A percentile compares a stretch with the other conserved stretches of the same genome.
Conservation (phyloP, 768 basidiomycete species). For the Podaxis sp. region DNA sequence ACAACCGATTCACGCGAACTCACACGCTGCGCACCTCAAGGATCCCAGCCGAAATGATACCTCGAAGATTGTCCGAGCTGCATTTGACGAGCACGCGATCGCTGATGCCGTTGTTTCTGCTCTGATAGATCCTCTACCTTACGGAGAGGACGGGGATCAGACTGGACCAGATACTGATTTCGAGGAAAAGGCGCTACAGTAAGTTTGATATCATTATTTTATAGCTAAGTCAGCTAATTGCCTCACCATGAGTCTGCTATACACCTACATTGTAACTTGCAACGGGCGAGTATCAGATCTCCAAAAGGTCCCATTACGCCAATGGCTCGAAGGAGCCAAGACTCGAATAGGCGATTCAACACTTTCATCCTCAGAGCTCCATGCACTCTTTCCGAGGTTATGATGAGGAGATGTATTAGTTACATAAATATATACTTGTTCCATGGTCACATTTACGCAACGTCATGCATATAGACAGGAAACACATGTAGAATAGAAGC, state of each 20-base stretch:
- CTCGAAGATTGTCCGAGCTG: constrained; percentile 40
- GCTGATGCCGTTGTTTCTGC: constrained; percentile 48
- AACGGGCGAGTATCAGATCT: constrained; percentile 22
- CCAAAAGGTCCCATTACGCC: constrained; percentile 23
- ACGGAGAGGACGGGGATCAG: constrained; percentile 63
- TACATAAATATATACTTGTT: neutral
- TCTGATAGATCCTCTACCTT: constrained; percentile 51
- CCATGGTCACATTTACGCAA: too few species aligned
- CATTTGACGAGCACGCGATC: constrained; percentile 42
- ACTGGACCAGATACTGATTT: constrained; percentile 52
- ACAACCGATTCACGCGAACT: constrained; percentile 61
- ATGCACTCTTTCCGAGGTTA: neutral
- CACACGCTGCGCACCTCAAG: constrained; percentile 59
- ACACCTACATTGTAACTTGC: constrained; percentile 47
- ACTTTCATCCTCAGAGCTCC: neutral
- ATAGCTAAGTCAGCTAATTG: neutral
- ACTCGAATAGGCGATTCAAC: neutral
- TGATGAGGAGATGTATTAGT: neutral
- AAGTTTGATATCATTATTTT: constrained; percentile 12
- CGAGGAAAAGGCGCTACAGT: constrained; percentile 61
- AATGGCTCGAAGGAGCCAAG: constrained; percentile 23
- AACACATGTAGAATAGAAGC: neutral
- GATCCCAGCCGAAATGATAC: constrained; percentile 55
- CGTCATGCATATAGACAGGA: neutral
- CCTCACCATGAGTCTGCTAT: constrained; percentile 34